Base-by-base conservation (phyloP, 805 yeast species). In the Wickerhamomyces pijperi region DNA sequence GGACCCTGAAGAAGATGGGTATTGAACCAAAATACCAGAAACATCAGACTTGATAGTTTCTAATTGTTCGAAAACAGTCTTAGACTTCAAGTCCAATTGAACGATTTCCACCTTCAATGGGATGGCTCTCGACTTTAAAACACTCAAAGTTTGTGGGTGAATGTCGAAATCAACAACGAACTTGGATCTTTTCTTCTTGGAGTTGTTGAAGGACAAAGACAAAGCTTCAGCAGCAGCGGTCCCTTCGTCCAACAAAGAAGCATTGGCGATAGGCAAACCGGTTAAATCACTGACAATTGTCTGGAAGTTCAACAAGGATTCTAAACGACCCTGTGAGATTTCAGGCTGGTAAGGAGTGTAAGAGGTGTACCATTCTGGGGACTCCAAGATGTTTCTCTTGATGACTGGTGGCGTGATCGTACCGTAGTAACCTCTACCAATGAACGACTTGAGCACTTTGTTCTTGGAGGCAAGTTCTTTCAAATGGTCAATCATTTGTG, bases 261-360 rank as follows among this genome's bases (percentile, higher is more conserved):
- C 94, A 58, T 92, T 92, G 37, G 97, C 88, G 51, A 92, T 77
- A n/a, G 86, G 82, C 63, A 92, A 69, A 1, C 97, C 98, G 0
- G 98, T 92, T 47, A 92, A 70, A 43, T 92, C 95, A 21, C 87
- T 63, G 14, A 92, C 70, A 54, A 90, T 68, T n/a, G 98, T 92
- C 64, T 92, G 98, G 64, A 74, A 92, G 61, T 92, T 92, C 45
- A 92, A 66, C 45, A 92, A 66, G 18, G 92, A 77, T 63, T 90
- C 95, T 51, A 92, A 70, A 51, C 98, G 77, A 39, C 98, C 98
- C 63, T 92, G 98, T 1, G 96, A 82, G 42, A 92, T 88, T 60
- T 92, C 98, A 1, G 98, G 96, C 65, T 92, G 98, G 60, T 92
- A 92, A 28, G 98, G 98, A 19, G 98, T 92, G 59, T 92, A 92